phyloP scores from a whole-genome alignment of 2,329 filamentous ascomycete genomes.

The Stenocarpella maydis region DNA sequence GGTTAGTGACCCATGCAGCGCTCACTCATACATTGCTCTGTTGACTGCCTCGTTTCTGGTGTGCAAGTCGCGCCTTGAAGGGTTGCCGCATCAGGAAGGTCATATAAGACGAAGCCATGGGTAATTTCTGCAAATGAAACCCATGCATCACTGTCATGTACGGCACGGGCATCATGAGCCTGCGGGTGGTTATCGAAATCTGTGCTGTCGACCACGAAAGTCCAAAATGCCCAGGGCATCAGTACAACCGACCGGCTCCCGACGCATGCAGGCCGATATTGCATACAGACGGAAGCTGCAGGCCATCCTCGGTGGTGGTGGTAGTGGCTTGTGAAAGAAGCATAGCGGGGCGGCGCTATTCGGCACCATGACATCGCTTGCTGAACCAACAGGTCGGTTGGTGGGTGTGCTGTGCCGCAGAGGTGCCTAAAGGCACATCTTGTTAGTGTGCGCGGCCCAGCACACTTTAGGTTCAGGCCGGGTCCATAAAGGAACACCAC shows the following conservation, averaged over 20 bases:
- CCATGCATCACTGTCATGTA: slow-evolving; percentile 19
- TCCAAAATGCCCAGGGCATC: slow-evolving; percentile 1
- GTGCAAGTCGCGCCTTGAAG: slow-evolving; percentile 1
- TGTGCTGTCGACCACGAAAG: not conserved
- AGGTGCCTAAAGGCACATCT: slow-evolving; percentile 23
- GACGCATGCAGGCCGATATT: slow-evolving; percentile 31
- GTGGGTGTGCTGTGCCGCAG: slow-evolving; percentile 29
- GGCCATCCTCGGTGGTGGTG: not conserved
- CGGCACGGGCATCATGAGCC: not conserved
- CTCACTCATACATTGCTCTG: not conserved
- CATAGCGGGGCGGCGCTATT: slow-evolving; percentile 20
- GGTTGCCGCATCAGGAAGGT: slow-evolving; percentile 28
- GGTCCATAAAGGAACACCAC: slow-evolving; percentile 6
- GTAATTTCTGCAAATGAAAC: slow-evolving; percentile 22
- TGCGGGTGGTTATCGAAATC: not conserved
- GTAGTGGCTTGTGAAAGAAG: not conserved
- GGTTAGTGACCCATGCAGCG: not conserved
- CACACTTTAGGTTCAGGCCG: slow-evolving; percentile 8
- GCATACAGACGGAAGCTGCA: slow-evolving; percentile 14
- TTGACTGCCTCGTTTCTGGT: not conserved
- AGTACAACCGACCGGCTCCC: slow-evolving; percentile 22
- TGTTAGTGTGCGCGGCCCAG: not conserved
- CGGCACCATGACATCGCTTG: slow-evolving; percentile 30
- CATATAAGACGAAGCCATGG: not conserved
- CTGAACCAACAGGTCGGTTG: slow-evolving; percentile 29